A percentile compares a stretch with the other conserved stretches of the same genome.
phyloP scores from a whole-genome alignment of 176 grass and related monocot genomes.

The Paspalum notatum region DNA sequence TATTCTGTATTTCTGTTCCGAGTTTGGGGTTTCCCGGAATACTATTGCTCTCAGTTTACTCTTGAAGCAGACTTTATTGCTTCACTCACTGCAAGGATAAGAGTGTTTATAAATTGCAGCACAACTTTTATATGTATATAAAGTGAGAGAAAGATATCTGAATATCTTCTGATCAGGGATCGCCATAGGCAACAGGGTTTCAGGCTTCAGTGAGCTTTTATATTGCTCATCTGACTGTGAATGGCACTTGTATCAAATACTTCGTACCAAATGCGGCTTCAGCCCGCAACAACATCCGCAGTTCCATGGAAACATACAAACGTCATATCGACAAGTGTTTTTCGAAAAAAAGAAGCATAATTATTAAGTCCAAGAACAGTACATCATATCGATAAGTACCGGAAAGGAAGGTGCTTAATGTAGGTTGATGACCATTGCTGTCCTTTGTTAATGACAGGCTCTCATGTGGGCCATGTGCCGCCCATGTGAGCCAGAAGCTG shows the following conservation, averaged over 20 bases:
- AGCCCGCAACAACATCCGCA: background rate
- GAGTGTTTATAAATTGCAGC: background rate
- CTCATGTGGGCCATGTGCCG: background rate
- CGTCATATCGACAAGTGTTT: too few species aligned
- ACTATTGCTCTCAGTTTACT: background rate
- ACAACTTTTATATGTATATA: background rate
- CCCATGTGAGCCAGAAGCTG: constrained; percentile 1
- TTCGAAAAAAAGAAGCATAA: too few species aligned
- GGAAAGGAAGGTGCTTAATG: background rate
- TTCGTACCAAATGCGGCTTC: background rate
- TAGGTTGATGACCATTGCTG: background rate
- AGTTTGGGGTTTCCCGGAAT: background rate
- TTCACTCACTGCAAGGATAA: constrained; percentile 11
- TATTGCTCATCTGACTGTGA: background rate
- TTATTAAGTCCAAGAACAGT: too few species aligned
- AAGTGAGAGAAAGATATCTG: background rate
- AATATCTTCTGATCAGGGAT: constrained; percentile 10
- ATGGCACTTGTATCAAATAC: background rate
- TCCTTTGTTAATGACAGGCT: background rate
- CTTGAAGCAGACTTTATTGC: background rate
- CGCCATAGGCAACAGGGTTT: too few species aligned
- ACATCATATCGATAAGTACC: background rate
- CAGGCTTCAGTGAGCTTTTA: too few species aligned
- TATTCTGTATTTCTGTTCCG: background rate
- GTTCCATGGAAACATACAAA: background rate